Evolutionary conservation across 2,329 filamentous ascomycete genomes (phyloP).

Genomic region (Botrytis galanthina): DNA sequence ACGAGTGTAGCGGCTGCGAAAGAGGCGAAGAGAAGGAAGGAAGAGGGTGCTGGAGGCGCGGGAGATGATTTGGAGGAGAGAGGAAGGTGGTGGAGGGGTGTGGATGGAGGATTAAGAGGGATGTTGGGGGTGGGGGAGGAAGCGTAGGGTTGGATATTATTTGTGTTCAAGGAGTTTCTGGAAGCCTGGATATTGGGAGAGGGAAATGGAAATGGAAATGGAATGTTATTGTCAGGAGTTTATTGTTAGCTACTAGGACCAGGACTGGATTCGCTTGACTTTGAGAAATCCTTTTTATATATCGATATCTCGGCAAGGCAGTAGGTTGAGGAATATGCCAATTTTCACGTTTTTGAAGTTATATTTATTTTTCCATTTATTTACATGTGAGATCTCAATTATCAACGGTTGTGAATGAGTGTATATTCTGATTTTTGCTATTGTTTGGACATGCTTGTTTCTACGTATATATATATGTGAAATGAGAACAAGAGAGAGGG

Average conservation of each 20-base stretch:
- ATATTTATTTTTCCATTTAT: not conserved
- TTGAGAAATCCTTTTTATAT: not conserved
- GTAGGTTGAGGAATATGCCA: not conserved
- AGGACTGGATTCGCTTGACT: not conserved
- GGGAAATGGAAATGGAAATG: not conserved
- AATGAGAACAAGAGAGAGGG: not conserved
- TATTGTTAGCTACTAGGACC: not conserved
- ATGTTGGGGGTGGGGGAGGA: slow-evolving; percentile 58
- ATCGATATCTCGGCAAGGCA: not conserved
- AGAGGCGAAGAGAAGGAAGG: slow-evolving; percentile 67
- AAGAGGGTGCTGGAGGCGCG: slow-evolving; percentile 62
- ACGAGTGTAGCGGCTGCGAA: slow-evolving; percentile 65
- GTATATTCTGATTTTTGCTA: not conserved
- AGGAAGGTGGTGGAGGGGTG: slow-evolving; percentile 71
- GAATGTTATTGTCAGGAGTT: not conserved
- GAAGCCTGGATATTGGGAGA: not conserved
- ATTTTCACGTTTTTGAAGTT: not conserved
- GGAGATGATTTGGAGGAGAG: slow-evolving; percentile 73
- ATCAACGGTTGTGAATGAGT: not conserved
- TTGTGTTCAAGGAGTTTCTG: not conserved
- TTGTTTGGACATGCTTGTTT: fast-evolving
- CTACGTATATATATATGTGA: fast-evolving
- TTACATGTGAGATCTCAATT: not conserved
- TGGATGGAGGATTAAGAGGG: slow-evolving; percentile 60
- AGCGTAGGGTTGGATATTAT: not conserved